Evolutionary conservation across 306 rosid species (phyloP), one percentile per base, ranked within the genome.

Genomic region (Sicyos baderoa): DNA sequence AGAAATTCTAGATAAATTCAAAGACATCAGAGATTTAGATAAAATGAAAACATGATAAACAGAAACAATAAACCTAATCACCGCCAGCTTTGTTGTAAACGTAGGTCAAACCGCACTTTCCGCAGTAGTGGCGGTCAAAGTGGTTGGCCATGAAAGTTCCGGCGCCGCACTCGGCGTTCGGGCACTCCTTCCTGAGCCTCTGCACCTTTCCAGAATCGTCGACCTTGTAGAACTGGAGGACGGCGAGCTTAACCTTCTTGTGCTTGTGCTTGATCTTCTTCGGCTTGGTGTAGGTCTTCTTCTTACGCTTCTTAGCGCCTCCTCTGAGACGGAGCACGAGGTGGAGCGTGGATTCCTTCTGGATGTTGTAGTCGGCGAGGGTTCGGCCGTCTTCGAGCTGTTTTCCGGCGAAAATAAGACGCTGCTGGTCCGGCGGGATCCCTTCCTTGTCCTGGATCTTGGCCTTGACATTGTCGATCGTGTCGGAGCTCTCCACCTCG

Each of bases 261-360:
- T 91, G 84, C 86, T 91, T 91, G 87, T 91, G 97, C 89, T 91
- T 91, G 82, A 91, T 88, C 85, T 91, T 91, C 89, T 91, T 91
- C 0, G 97, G 97, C 83, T 88, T 91, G 54, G 97, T 88, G 84
- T 91, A 88, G 53, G 97, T 91, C 91, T 91, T 91, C 96, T 91
- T 91, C 96, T 91, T 91, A 4, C 97, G 72, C 89, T 91, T 91
- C 82, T 91, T 91, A 9, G 97, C 97, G 0, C 97, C 97, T 10
- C 97, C 97, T 2, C 97, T 85, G 65, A 91, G 96, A 25, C 97
- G 93, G 70, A 91, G 97, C 8, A 91, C 96, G 0, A 91, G 86
- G 75, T 91, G 97, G 2, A 91, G 94, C 0, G 96, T 91, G 0
- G 97, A 91, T 50, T 91, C 97, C 86, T 91, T 91, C 88, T 91